Percentiles rank a stretch among this genome's conserved stretches.
Evolutionary conservation across 495 filamentous ascomycete species (phyloP).

Genomic region (Neurospora intermedia): DNA sequence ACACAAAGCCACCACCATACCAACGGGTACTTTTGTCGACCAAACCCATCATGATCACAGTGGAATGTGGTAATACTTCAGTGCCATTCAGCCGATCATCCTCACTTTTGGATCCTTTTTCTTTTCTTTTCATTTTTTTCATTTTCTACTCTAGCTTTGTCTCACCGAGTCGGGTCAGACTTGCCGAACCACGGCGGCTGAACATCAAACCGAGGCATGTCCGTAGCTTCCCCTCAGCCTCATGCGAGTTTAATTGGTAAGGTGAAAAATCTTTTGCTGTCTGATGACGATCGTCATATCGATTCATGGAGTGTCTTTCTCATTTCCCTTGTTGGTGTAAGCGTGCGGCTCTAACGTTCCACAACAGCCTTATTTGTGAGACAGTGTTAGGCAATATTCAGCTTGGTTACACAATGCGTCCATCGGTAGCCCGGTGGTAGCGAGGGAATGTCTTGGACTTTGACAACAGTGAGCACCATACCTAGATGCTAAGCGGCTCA

Average conservation of each 20-base stretch:
- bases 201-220: not conserved
- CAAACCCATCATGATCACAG: not conserved
- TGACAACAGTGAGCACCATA: not conserved
- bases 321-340: not conserved
- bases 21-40: not conserved
- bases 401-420: not conserved
- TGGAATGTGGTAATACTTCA: not conserved
- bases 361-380: not conserved
- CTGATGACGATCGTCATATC: not conserved
- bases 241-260: not conserved
- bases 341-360: not conserved
- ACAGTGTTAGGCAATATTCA: not conserved
- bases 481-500: not conserved
- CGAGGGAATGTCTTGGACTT: not conserved
- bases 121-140: too few relatives aligned
- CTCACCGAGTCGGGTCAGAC: not conserved
- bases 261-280: not conserved
- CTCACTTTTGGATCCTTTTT: too few relatives aligned
- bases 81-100: too few relatives aligned
- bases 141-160: not conserved
- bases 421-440: not conserved
- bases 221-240: not conserved
- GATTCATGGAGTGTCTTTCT: not conserved
- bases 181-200: not conserved
- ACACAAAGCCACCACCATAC: too few relatives aligned